These are phyloP conservation scores for Candida railenensis DNA, from an alignment of 805 yeast genomes.

Conservation along the genomic window DNA sequence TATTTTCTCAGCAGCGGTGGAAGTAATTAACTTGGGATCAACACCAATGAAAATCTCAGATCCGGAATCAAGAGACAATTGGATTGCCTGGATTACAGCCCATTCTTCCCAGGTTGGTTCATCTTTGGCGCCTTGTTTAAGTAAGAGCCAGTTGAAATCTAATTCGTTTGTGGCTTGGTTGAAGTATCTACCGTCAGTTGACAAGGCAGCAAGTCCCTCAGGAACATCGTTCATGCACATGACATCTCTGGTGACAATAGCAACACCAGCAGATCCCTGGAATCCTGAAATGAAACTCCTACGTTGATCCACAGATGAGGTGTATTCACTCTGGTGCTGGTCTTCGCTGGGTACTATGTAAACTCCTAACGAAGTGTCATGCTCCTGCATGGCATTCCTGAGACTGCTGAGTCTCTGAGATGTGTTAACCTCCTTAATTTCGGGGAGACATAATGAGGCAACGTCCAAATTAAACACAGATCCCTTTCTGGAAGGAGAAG, in stretches of 20 bases:
- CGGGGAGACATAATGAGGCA: constrained; percentile 40
- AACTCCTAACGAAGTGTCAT: constrained; percentile 41
- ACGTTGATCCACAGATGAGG: constrained; percentile 52
- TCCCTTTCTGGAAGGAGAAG: constrained; percentile 34
- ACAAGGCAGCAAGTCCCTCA: constrained; percentile 54
- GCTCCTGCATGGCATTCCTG: constrained; percentile 51
- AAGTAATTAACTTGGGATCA: constrained; percentile 51
- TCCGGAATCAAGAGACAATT: constrained; percentile 49
- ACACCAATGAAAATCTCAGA: constrained; percentile 37
- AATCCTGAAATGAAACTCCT: constrained; percentile 59
- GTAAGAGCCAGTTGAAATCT: constrained; percentile 58
- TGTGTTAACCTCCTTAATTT: constrained; percentile 56
- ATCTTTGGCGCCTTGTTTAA: constrained; percentile 50
- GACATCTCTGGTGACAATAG: constrained; percentile 54
- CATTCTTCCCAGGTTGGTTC: constrained; percentile 60
- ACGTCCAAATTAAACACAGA: constrained; percentile 44
- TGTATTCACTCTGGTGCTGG: constrained; percentile 64
- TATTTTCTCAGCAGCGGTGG: constrained; percentile 29
- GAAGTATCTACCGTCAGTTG: constrained; percentile 63
- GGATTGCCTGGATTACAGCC: constrained; percentile 51
- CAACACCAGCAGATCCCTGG: constrained; percentile 62
- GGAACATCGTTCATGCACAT: constrained; percentile 50
- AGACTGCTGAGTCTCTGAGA: constrained; percentile 60
- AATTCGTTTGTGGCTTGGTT: constrained; percentile 57
- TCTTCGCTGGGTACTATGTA: constrained; percentile 63